Conservation (phyloP, 1,139 yeast species). For the Spathaspora sp. region DNA sequence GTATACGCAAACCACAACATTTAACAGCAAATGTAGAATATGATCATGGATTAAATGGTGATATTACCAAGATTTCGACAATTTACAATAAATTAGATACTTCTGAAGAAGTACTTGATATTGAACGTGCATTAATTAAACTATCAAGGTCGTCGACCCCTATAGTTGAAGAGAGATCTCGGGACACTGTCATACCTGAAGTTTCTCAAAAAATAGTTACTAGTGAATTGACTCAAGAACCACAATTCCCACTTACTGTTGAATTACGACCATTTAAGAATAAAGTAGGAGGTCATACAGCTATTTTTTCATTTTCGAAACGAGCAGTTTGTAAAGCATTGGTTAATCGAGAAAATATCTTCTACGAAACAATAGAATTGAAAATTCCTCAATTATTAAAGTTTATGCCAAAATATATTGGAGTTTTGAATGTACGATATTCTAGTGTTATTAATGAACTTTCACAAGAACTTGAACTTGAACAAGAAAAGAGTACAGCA, state of each 20-base stretch:
- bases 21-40: slow-evolving; percentile 39
- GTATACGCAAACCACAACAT: slow-evolving; percentile 25
- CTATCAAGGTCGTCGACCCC: slow-evolving; percentile 13
- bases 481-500: background rate
- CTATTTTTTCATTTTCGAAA: slow-evolving; percentile 86
- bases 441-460: slow-evolving; percentile 45
- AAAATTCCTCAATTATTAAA: slow-evolving; percentile 71
- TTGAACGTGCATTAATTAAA: slow-evolving; percentile 9
- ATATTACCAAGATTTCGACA: slow-evolving; percentile 25
- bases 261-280: slow-evolving; percentile 68
- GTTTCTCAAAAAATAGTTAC: background rate
- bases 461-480: slow-evolving; percentile 2
- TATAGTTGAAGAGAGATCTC: slow-evolving; percentile 4
- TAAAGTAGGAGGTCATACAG: slow-evolving; percentile 98
- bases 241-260: slow-evolving; percentile 63
- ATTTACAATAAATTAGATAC: slow-evolving; percentile 6
- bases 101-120: slow-evolving; percentile 9
- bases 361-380: slow-evolving; percentile 86
- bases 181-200: background rate
- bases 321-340: slow-evolving; percentile 95
- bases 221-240: background rate
- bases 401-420: slow-evolving; percentile 92
- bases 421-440: slow-evolving; percentile 89
- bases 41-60: slow-evolving; percentile 32
- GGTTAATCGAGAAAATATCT: slow-evolving; percentile 82